Conservation (phyloP, 257 asterid genomes). For the Jacaranda copaia region DNA sequence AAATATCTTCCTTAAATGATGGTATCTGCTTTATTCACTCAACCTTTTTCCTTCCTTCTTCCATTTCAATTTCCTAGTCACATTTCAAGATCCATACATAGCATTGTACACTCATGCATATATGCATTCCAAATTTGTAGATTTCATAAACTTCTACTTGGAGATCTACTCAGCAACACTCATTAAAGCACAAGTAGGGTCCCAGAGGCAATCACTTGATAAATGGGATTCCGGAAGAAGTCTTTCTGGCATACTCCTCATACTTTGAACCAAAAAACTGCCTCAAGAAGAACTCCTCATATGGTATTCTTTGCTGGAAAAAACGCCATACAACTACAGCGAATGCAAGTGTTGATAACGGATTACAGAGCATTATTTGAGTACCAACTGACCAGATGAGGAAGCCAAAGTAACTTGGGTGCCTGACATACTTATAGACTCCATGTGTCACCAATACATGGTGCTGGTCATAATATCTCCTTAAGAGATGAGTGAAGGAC, state of each 20-base stretch:
- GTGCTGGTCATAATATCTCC: slow-evolving; percentile 51
- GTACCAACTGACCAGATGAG: slow-evolving; percentile 46
- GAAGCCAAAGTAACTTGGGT: slow-evolving; percentile 58
- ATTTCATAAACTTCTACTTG: too few relatives aligned
- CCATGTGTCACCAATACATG: slow-evolving; percentile 62
- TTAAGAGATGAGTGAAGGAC: slow-evolving; percentile 66
- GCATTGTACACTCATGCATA: too few relatives aligned
- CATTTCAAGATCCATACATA: too few relatives aligned
- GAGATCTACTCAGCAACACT: too few relatives aligned
- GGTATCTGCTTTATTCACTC: too few relatives aligned
- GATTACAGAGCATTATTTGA: slow-evolving; percentile 65
- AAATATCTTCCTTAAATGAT: too few relatives aligned
- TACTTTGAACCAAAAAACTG: slow-evolving; percentile 62
- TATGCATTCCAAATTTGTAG: too few relatives aligned
- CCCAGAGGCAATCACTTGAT: slow-evolving; percentile 43
- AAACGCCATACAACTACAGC: slow-evolving; percentile 60
- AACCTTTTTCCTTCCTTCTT: too few relatives aligned
- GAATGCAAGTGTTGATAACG: slow-evolving; percentile 55
- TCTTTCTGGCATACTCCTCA: slow-evolving; percentile 50
- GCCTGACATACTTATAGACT: slow-evolving; percentile 53
- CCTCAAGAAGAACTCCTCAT: slow-evolving; percentile 40
- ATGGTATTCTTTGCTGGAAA: slow-evolving; percentile 55
- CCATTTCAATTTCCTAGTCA: too few relatives aligned
- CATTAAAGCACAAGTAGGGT: too few relatives aligned
- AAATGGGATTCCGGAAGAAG: slow-evolving; percentile 64